Percentiles rank a stretch among this genome's conserved stretches.
Conservation (phyloP, 306 rosid genomes). For the Rosa multiflora region DNA sequence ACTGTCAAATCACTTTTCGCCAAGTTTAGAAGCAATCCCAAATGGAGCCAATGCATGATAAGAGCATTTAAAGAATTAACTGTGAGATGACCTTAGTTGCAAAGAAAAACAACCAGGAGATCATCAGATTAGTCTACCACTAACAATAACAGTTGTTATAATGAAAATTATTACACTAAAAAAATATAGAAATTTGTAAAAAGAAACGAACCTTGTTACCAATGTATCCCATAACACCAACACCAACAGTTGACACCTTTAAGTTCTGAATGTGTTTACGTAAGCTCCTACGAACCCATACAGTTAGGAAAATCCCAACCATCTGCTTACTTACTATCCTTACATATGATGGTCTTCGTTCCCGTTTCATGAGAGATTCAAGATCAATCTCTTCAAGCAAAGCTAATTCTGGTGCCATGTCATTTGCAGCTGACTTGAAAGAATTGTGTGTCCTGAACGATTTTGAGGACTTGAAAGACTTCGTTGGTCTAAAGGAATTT, state of each 20-base stretch:
- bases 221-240: conserved; percentile 96
- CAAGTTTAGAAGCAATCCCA: neutral
- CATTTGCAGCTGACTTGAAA: conserved; percentile 57
- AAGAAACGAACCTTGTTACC: conserved; percentile 80
- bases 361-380: conserved; percentile 72
- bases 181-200: conserved; percentile 10
- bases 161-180: neutral
- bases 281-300: conserved; percentile 89
- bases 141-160: conserved; percentile 5
- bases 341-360: conserved; percentile 68
- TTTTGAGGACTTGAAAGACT: conserved; percentile 55
- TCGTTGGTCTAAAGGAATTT: conserved; percentile 46
- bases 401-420: conserved; percentile 39
- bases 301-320: conserved; percentile 86
- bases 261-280: conserved; percentile 84
- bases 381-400: conserved; percentile 75
- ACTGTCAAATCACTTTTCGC: neutral
- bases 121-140: neutral
- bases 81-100: neutral
- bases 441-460: conserved; percentile 52
- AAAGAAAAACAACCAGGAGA: neutral
- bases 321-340: conserved; percentile 93
- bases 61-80: neutral
- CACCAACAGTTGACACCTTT: conserved; percentile 92
- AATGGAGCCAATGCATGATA: neutral